Conservation (phyloP, 1,139 yeast species). For the Lodderomyces elongisporus region DNA sequence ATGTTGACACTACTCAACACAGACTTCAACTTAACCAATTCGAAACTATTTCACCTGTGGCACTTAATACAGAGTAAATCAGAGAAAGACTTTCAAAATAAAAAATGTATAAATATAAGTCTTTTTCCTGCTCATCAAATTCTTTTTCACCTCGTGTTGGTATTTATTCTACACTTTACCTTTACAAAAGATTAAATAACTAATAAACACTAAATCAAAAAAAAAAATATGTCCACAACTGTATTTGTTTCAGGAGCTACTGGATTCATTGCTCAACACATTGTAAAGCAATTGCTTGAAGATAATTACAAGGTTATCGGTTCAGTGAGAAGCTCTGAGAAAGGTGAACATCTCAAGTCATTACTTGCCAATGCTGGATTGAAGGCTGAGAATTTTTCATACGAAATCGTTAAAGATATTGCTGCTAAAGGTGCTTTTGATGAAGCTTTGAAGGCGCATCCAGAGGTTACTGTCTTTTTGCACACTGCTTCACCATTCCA, state of each 20-base stretch:
- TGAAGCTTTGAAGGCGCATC: conserved; percentile 23
- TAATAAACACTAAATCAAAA: too few species aligned
- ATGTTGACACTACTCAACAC: too few species aligned
- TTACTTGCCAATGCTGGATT: conserved; percentile 4
- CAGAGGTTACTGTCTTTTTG: conserved; percentile 23
- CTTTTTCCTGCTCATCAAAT: too few species aligned
- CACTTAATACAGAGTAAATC: too few species aligned
- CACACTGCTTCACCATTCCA: conserved; percentile 32
- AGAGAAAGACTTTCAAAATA: too few species aligned
- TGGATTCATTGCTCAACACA: conserved; percentile 49
- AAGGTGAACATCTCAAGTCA: conserved; percentile 21
- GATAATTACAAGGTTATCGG: conserved; percentile 24
- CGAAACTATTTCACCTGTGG: too few species aligned
- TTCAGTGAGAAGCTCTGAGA: conserved; percentile 24
- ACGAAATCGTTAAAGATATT: conserved; percentile 25
- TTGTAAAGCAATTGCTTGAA: conserved; percentile 22
- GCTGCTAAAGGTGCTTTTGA: conserved; percentile 25
- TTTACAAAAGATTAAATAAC: too few species aligned
- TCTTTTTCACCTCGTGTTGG: too few species aligned
- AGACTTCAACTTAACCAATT: too few species aligned
- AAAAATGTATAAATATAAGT: too few species aligned
- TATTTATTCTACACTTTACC: too few species aligned
- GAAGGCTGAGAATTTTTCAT: conserved; percentile 15
- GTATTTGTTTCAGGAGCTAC: conserved; percentile 53
- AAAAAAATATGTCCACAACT: conserved; percentile 8